Evolutionary conservation across 176 grass and related monocot genomes (phyloP).

Genomic region (Sorghum bicolor): Sorghum_bicolor_NCBIv3 NC_012870.2:71364501-71365000

Average conservation of each 20-base stretch:
- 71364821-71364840: background rate
- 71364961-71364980: background rate
- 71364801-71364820: conserved; percentile 7
- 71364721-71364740: background rate
- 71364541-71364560: conserved; percentile 74
- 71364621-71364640: conserved; percentile 64
- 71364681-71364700: conserved; percentile 1
- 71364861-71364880: background rate
- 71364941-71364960: background rate
- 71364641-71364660: conserved; percentile 64
- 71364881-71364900: background rate
- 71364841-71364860: background rate
- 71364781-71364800: background rate
- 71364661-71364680: conserved; percentile 79
- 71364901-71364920: background rate
- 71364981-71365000: conserved; percentile 12
- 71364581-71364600: conserved; percentile 70
- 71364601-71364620: conserved; percentile 62
- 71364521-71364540: conserved; percentile 59
- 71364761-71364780: conserved; percentile 44
- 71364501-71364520: conserved; percentile 20
- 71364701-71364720: conserved; percentile 7
- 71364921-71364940: background rate
- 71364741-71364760: background rate
- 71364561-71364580: conserved; percentile 79